Percentiles rank a stretch among this genome's conserved stretches.
Conservation (phyloP, 2,329 filamentous ascomycete species). For the Apiospora marii region DNA sequence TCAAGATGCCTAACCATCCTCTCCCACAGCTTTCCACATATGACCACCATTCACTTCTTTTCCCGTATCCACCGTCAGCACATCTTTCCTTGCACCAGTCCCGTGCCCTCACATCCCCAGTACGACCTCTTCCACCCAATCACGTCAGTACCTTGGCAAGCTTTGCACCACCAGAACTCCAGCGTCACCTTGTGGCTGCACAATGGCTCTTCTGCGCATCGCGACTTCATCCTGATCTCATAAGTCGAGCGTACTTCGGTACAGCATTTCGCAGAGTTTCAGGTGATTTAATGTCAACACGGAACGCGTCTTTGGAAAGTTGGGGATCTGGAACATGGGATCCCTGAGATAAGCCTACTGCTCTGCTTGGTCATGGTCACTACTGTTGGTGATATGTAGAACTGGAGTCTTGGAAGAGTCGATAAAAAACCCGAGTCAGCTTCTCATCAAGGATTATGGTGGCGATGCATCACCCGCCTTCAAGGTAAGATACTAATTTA, state of each 20-base stretch:
- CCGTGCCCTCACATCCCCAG: background rate
- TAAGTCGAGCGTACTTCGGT: conserved; percentile 22
- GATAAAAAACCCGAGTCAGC: background rate
- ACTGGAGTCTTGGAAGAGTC: background rate
- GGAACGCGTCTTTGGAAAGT: background rate
- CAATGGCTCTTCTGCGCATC: conserved; percentile 24
- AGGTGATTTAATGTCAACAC: conserved; percentile 13
- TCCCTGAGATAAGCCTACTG: background rate
- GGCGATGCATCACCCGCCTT: background rate
- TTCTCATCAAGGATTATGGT: conserved; percentile 14
- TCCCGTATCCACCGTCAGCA: background rate
- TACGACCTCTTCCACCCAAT: conserved; percentile 1
- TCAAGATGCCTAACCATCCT: background rate
- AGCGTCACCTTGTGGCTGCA: conserved; percentile 20
- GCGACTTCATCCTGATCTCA: conserved; percentile 16
- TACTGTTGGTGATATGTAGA: background rate
- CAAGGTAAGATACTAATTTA: background rate
- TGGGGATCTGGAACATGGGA: background rate
- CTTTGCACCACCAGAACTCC: conserved; percentile 17
- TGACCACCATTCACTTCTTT: background rate
- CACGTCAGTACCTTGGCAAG: conserved; percentile 11
- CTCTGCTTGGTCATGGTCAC: background rate
- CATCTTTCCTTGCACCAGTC: background rate
- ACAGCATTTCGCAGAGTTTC: conserved; percentile 4
- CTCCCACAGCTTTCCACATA: background rate